phyloP scores from a whole-genome alignment of 345 rosid species.

The Balakata baccata region DNA sequence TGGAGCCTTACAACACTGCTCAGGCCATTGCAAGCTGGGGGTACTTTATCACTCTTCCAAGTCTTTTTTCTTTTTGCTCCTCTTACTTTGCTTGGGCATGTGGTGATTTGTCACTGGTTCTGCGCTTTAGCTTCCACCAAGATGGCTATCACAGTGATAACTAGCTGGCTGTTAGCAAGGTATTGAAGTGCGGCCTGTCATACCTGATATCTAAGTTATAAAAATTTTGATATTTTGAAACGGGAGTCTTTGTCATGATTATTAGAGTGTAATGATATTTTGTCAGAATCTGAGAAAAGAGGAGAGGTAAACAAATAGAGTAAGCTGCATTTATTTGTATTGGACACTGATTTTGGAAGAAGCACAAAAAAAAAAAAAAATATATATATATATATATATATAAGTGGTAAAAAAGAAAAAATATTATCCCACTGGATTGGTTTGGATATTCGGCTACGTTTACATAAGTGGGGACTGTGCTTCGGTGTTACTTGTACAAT shows the following conservation, averaged over 20 bases:
- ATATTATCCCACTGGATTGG: too few relatives aligned
- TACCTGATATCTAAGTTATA: too few relatives aligned
- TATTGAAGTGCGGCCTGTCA: too few relatives aligned
- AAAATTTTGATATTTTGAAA: not conserved
- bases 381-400: too few relatives aligned
- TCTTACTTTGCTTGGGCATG: not conserved
- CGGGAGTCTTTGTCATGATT: not conserved
- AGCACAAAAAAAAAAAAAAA: too few relatives aligned
- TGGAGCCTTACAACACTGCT: slow-evolving; percentile 94
- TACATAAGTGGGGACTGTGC: not conserved
- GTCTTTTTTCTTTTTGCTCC: slow-evolving; percentile 11
- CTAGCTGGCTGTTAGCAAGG: not conserved
- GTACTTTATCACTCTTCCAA: slow-evolving; percentile 33
- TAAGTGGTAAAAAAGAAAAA: too few relatives aligned
- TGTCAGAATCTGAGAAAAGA: too few relatives aligned
- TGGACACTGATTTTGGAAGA: too few relatives aligned
- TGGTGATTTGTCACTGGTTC: not conserved
- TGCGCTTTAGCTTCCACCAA: not conserved
- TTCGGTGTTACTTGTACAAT: not conserved
- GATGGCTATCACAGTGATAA: not conserved
- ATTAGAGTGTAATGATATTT: not conserved
- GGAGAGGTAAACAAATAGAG: too few relatives aligned
- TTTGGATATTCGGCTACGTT: not conserved
- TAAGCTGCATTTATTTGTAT: too few relatives aligned
- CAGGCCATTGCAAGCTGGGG: slow-evolving; percentile 91